Evolutionary conservation across 1,139 yeast genomes (phyloP), one percentile per base, ranked within the genome.

Genomic region (Pneumocystis carinii): DNA sequence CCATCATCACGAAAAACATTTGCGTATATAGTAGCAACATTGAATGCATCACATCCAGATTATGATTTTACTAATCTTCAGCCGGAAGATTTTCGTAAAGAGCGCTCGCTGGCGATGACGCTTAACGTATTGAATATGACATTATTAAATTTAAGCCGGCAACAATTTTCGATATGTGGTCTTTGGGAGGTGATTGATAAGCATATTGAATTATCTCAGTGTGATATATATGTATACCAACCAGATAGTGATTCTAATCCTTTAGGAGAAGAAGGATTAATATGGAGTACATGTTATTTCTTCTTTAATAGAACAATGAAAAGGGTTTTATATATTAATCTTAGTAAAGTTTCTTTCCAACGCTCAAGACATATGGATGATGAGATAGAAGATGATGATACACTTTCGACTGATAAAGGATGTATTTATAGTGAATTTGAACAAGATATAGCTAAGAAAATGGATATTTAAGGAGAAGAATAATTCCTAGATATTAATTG

Each of bases 261-360:
- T 15, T 59, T 42, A 36, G 62, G 61, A 17, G 64, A 64, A 61
- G 86, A 84, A 55, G 90, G 87, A 62, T 82, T 86, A 1, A 77
- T 87, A 75, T 92, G 98, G 98, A 86, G 92, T 56, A 79, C 85
- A 72, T 88, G 88, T 79, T 92, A 95, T 86, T 92, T 92, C 73
- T 84, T 92, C 62, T 90, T 87, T 75, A 92, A 89, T 75, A 90
- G 88, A 74, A 87, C 88, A 71, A 83, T 87, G 74, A 92, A 90
- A 75, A 81, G 97, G 67, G 97, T 92, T 2, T 89, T 95, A 0
- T 92, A 87, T 72, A 74, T 92, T 38, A 87, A 89, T 70, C 72
- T 86, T 62, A 72, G 72, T 59, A 48, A 27, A 12, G 55, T 48
- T 24, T 48, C 55, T 12, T 24, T 48, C 7, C 32, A 24, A 3